A percentile compares a stretch with the other conserved stretches of the same genome.
Conservation (phyloP, 176 grass and related monocot species). For the Saccharum officinarum region DNA sequence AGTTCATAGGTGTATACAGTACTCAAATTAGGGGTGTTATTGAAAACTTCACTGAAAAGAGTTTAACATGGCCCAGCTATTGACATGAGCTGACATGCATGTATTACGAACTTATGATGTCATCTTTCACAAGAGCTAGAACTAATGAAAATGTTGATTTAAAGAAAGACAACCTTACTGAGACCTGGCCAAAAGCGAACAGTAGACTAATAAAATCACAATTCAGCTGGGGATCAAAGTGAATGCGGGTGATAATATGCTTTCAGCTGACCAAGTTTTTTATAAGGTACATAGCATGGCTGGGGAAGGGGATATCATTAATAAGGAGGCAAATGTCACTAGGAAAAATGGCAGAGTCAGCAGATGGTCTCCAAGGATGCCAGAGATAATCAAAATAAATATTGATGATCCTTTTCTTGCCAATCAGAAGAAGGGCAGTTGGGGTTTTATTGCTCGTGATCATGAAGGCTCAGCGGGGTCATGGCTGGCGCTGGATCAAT, state of each 20-base stretch:
- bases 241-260: background rate
- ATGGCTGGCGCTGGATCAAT: background rate
- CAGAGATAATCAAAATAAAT: background rate
- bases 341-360: background rate
- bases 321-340: background rate
- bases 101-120: background rate
- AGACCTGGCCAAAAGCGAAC: background rate
- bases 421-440: background rate
- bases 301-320: background rate
- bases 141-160: background rate
- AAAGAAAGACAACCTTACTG: background rate
- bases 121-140: constrained; percentile 15
- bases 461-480: background rate
- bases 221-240: background rate
- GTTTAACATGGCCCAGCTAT: constrained; percentile 8
- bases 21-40: background rate
- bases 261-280: background rate
- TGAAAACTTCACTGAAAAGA: background rate
- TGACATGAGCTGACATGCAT: constrained; percentile 13
- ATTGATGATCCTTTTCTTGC: background rate
- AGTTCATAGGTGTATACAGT: background rate
- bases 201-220: background rate
- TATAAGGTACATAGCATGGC: background rate
- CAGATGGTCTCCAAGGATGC: background rate
- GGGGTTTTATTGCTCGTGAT: background rate